Evolutionary conservation across 495 filamentous ascomycete genomes (phyloP), one percentile per base, ranked within the genome.

Genomic region (Talaromyces liani): DNA sequence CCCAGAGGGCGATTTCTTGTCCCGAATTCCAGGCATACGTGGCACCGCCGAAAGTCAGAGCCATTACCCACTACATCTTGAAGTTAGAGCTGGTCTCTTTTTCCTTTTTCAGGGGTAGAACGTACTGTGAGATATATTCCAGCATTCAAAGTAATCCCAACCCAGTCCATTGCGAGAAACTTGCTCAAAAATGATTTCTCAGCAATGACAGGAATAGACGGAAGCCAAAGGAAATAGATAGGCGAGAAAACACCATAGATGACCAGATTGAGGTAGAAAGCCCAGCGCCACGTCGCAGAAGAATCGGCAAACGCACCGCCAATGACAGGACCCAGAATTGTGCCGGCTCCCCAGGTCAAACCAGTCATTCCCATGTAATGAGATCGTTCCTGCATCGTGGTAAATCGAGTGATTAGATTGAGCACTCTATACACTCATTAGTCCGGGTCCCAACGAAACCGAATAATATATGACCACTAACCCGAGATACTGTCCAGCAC

Each of bases 211-310:
- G 66, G 65, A 14, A 66, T 59, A 66, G 22, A 41, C 7, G 81
- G 82, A 6, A 87, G 67, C 63, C 79, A 65, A 63, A 85, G 75
- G 47, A 87, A 14, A 61, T 79, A 84, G 41, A 81, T 70, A 0
- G 82, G 80, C 0, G 77, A 70, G 16, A 74, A 73, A 7, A 78
- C 61, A 6, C 69, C 85, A 29, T 75, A 79, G 16, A 85, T 72
- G 56, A 75, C 65, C 16, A 88, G 73, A 68, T 88, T 90, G 67
- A 89, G 80, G 71, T 87, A 90, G 68, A 89, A 89, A 41, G 81
- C 83, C 84, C 82, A 85, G 18, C 84, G 64, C 81, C 80, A 85
- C 1, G 75, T 80, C 29, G 78, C 77, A 20, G 56, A 55, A 27
- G 66, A 69, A 9, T 41, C 39, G 20, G 80, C 73, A 66, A 88